Percentiles rank a stretch among this genome's conserved stretches.
Evolutionary conservation across 1,139 yeast species (phyloP).

Genomic region (Kodamaea sp.): DNA sequence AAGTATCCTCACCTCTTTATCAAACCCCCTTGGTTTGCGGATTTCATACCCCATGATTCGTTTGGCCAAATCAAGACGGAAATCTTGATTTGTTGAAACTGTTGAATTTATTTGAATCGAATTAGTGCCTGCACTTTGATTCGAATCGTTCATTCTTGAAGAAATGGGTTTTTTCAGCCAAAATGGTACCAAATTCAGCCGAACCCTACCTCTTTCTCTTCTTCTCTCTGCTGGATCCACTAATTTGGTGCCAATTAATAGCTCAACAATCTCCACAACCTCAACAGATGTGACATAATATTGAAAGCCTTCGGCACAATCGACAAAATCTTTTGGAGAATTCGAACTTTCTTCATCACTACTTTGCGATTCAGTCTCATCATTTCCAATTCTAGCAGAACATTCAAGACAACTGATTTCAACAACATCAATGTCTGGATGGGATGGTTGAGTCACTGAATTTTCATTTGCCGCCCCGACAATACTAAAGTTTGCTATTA

Average conservation of each 20-base stretch:
- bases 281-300: slow-evolving; percentile 64
- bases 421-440: slow-evolving; percentile 44
- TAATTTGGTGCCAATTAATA: slow-evolving; percentile 49
- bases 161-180: slow-evolving; percentile 62
- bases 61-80: slow-evolving; percentile 53
- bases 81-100: slow-evolving; percentile 36
- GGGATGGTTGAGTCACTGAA: slow-evolving; percentile 36
- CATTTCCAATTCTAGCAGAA: slow-evolving; percentile 30
- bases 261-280: slow-evolving; percentile 60
- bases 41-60: slow-evolving; percentile 63
- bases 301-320: slow-evolving; percentile 20
- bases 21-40: slow-evolving; percentile 65
- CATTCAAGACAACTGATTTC: slow-evolving; percentile 60
- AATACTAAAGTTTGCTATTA: slow-evolving; percentile 47
- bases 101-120: slow-evolving; percentile 2
- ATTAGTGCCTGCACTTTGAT: slow-evolving; percentile 7
- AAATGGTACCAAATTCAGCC: slow-evolving; percentile 64
- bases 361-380: slow-evolving; percentile 23
- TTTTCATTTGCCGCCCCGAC: slow-evolving; percentile 51
- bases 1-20: slow-evolving; percentile 60
- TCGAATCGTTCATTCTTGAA: slow-evolving; percentile 40
- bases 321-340: slow-evolving; percentile 9
- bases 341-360: slow-evolving; percentile 16
- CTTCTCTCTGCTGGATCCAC: slow-evolving; percentile 49
- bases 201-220: slow-evolving; percentile 59